Base-by-base conservation (phyloP, 768 basidiomycete genomes). In the Hericium rajendrae region DNA sequence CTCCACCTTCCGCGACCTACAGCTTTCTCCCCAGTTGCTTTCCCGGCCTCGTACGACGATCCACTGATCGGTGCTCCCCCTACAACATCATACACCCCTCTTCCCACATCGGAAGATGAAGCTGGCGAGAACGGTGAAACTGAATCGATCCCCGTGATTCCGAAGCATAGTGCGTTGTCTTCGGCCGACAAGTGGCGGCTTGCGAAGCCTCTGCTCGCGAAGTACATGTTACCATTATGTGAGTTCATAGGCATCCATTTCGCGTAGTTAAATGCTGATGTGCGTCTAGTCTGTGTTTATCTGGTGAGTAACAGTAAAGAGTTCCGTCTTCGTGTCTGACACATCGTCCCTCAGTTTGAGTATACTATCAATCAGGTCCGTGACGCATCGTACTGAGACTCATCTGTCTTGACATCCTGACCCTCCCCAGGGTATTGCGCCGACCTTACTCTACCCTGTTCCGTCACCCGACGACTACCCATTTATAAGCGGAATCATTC, bases 221-320 rank as follows among this genome's bases (percentile, higher is more conserved):
- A 80, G 61, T 98, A 91, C 68, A 97, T 98, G 94, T 65, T 94
- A n/a, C 94, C 94, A 3, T 72, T 99, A 43, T 91, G 90, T 91
- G 62, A 74, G 90, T 79, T 3, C 48, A 32, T n/a, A 32, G 8
- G 32, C 15, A 11, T 15, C 11, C 10, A 5, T 38, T 53, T 53
- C 6, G 41, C 12, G 11, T 39, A 2, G 24, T 37, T 26, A 10
- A 16, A 1, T 16, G 5, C 12, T 38, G 28, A 58, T 10, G 11
- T 18, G 22, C 18, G 12, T 16, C 6, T 67, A 74, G 86, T 86
- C 41, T 80, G 79, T 58, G 79, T 86, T 2, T 86, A 85, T 60
- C 73, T 78, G 46, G 84, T 86, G 55, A 66, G 83, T 71, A 12
- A 40, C 15, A 28, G 2, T 32, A 28, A 18, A 24, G 39, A 13